These are phyloP conservation scores for Pleomassaria siparia DNA, from an alignment of 2,329 filamentous ascomycete genomes.

Conservation along the genomic window DNA sequence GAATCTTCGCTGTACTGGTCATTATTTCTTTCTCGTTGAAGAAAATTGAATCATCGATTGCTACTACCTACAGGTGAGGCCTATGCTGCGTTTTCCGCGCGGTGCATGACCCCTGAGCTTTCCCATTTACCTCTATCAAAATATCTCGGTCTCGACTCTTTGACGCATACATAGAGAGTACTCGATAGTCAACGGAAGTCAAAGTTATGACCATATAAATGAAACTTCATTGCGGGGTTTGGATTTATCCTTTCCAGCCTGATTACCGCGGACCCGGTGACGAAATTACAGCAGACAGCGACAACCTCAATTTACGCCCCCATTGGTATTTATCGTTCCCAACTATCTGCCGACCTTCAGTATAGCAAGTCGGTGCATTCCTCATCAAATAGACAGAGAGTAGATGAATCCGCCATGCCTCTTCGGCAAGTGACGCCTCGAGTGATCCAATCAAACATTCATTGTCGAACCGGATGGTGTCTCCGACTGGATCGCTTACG, in stretches of 20 bases:
- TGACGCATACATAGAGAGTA: no score
- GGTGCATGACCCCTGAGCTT: no score
- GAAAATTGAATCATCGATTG: no score
- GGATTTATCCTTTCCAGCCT: background rate
- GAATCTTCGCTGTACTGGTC: no score
- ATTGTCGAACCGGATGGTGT: background rate
- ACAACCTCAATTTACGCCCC: background rate
- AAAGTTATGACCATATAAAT: background rate
- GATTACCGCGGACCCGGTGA: background rate
- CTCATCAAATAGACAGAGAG: background rate
- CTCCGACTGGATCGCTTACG: background rate
- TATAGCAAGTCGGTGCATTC: background rate
- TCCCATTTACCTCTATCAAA: no score
- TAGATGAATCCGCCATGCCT: background rate
- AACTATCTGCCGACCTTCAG: constrained; percentile 1
- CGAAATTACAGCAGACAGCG: background rate
- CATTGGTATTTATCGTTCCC: background rate
- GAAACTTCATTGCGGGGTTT: background rate
- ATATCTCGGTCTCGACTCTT: no score
- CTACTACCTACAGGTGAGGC: no score
- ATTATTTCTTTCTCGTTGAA: no score
- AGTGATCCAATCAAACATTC: background rate
- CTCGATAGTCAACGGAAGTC: no score
- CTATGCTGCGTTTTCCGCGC: no score
- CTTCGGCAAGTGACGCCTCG: background rate